Percentiles rank a stretch among this genome's conserved stretches.
Evolutionary conservation across 208 protist genomes (phyloP).

Genomic region (Acanthamoeba healyi): DNA sequence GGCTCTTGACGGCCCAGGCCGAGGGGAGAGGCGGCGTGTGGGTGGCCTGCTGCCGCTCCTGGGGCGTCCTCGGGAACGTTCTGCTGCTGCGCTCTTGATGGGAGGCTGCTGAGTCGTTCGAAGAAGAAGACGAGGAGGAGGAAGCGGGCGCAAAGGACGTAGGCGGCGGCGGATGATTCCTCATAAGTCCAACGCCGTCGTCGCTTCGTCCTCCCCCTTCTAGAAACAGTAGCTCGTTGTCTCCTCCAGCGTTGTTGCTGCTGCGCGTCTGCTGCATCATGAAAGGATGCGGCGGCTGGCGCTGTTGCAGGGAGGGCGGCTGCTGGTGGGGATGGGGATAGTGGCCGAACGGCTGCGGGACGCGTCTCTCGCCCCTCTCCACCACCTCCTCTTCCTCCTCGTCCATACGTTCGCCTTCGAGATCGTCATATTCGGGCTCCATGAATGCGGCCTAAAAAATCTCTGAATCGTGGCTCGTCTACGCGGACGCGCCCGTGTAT

Average conservation of each 20-base stretch:
- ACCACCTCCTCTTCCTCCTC: not conserved
- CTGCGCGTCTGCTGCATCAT: too few species aligned
- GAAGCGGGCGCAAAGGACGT: not conserved
- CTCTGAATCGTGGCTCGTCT: not conserved
- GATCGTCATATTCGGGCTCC: conserved; percentile 23
- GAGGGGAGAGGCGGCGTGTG: conserved; percentile 56
- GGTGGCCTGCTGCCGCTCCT: conserved; percentile 50
- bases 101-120: not conserved
- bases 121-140: not conserved
- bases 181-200: too few species aligned
- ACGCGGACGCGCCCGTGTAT: conserved; percentile 7
- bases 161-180: too few species aligned
- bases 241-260: too few species aligned
- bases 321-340: not conserved
- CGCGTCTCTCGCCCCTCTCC: not conserved
- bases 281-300: too few species aligned
- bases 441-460: not conserved
- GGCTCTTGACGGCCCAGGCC: conserved; percentile 61
- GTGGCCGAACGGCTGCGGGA: not conserved
- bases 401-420: not conserved
- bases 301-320: too few species aligned
- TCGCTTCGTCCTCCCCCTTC: too few species aligned
- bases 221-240: too few species aligned
- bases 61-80: not conserved
- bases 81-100: not conserved